These are phyloP conservation scores for Lactarius vividus DNA, from an alignment of 768 basidiomycete species.

Conservation along the genomic window DNA sequence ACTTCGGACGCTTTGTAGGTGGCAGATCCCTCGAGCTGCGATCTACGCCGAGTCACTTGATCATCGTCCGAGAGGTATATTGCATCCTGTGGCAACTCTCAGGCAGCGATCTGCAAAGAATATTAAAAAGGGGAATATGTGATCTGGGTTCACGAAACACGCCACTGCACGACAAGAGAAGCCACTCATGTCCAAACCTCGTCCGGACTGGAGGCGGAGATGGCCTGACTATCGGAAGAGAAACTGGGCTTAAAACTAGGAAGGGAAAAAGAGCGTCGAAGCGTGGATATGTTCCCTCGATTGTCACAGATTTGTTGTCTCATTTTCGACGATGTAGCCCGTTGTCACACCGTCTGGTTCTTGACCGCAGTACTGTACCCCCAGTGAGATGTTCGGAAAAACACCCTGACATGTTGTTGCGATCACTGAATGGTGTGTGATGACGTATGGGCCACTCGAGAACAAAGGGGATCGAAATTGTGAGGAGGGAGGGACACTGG, in stretches of 20 bases:
- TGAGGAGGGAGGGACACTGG: background rate
- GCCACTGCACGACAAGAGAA: background rate
- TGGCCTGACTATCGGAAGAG: background rate
- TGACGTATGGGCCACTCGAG: background rate
- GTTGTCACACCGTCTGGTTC: background rate
- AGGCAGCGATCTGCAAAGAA: background rate
- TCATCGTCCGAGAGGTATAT: background rate
- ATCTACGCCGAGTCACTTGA: background rate
- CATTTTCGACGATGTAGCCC: background rate
- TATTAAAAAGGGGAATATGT: background rate
- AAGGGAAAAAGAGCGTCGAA: background rate
- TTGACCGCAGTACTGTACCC: background rate
- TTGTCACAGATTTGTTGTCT: background rate
- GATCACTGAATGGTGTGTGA: background rate
- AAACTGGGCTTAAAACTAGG: background rate
- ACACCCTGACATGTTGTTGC: background rate
- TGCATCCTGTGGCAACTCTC: background rate
- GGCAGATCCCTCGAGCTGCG: background rate
- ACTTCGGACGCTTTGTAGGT: background rate
- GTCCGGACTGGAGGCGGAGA: background rate
- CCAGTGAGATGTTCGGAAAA: background rate
- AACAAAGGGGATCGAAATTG: background rate
- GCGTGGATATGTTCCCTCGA: background rate
- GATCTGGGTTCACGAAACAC: background rate
- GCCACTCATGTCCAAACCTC: background rate